phyloP scores from a whole-genome alignment of 163 green algal genomes.

The Coccomyxa subellipsoidea region DNA sequence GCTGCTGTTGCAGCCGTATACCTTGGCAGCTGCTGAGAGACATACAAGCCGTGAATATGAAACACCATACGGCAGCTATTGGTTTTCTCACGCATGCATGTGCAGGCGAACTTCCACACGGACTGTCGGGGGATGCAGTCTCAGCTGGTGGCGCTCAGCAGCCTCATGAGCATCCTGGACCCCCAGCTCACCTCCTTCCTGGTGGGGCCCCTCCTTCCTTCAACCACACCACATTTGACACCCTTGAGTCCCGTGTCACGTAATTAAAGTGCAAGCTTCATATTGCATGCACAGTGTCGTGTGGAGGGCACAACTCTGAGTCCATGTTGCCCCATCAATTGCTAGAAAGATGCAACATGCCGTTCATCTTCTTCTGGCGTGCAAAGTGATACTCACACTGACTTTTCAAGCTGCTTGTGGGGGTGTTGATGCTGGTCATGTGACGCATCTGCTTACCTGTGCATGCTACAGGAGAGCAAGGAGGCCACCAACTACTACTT shows the following conservation, averaged over 20 bases:
- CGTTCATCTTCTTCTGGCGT: no score
- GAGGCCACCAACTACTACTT: conserved; percentile 87
- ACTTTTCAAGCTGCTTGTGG: background rate
- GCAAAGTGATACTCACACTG: no score
- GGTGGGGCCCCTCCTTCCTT: background rate
- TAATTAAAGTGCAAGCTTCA: background rate
- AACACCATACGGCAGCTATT: no score
- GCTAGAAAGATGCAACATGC: no score
- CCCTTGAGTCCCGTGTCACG: no score
- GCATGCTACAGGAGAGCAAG: conserved; percentile 4
- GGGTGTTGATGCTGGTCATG: background rate
- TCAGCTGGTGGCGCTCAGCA: conserved; percentile 68
- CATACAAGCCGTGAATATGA: no score
- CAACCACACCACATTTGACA: background rate
- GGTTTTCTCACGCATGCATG: no score
- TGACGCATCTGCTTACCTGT: background rate
- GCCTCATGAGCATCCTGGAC: conserved; percentile 73
- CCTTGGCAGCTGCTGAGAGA: no score
- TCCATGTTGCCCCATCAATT: no score
- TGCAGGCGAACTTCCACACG: conserved; percentile 15
- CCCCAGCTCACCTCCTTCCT: conserved; percentile 24
- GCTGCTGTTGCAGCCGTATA: no score
- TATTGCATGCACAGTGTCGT: no score
- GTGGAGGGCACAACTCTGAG: no score
- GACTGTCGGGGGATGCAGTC: conserved; percentile 67